These are phyloP conservation scores for Wakefieldia striispora DNA, from an alignment of 768 basidiomycete species.

Conservation along the genomic window DNA sequence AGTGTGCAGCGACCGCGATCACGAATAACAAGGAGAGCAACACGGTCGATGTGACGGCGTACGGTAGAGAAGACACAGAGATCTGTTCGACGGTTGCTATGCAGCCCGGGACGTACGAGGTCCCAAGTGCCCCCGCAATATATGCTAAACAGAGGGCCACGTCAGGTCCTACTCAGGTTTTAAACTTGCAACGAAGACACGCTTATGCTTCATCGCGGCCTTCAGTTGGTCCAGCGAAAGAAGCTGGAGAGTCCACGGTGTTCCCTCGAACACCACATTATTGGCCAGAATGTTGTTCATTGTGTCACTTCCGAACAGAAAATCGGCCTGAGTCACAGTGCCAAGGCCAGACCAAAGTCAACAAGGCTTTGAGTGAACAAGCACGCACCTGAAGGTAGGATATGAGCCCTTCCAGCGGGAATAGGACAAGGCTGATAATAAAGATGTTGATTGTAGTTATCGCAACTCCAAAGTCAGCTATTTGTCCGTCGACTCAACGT, in stretches of 20 bases:
- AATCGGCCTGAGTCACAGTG: conserved; percentile 8
- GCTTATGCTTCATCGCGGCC: conserved; percentile 17
- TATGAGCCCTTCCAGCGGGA: conserved; percentile 11
- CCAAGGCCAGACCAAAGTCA: conserved; percentile 5
- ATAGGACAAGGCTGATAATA: conserved; percentile 9
- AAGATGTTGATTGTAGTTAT: conserved; percentile 16
- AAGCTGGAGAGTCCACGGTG: conserved; percentile 2
- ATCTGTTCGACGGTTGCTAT: too few relatives aligned
- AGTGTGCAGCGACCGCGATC: conserved; percentile 5
- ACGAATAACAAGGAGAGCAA: neutral
- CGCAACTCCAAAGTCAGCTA: conserved; percentile 10
- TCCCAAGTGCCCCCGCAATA: too few relatives aligned
- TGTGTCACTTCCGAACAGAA: conserved; percentile 7
- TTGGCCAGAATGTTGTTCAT: conserved; percentile 2
- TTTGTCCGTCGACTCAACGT: neutral
- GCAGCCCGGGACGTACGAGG: too few relatives aligned
- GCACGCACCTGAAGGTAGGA: conserved; percentile 9
- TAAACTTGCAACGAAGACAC: neutral
- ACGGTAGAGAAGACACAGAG: conserved; percentile 14
- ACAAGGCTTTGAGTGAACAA: too few relatives aligned
- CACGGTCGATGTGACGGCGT: conserved; percentile 8
- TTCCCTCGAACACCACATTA: neutral
- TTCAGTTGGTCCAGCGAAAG: conserved; percentile 7
- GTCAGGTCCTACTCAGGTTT: too few relatives aligned
- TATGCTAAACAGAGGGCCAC: neutral